phyloP scores from a whole-genome alignment of 139 green algal genomes.

The Gonium pectorale region DNA sequence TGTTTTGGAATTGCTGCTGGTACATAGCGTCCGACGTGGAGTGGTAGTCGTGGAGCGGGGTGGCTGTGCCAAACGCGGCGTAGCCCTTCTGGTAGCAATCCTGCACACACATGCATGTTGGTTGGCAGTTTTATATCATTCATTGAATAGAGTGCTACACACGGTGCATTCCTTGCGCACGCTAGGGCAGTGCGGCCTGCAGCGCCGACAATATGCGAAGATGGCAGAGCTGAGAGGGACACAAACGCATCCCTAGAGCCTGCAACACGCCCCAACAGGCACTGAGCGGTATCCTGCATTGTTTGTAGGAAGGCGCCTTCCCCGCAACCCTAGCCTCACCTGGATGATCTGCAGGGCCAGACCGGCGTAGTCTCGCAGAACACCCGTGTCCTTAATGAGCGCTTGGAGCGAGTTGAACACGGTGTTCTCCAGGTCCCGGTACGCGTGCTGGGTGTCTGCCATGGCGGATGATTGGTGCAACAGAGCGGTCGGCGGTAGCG shows the following conservation, averaged over 20 bases:
- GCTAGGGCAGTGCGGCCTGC: not conserved
- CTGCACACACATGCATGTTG: not conserved
- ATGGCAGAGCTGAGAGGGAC: not conserved
- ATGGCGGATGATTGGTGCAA: not conserved
- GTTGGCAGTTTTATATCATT: not conserved
- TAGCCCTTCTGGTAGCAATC: slow-evolving; percentile 31
- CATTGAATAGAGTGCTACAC: no score
- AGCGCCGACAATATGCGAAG: not conserved
- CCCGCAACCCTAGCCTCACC: slow-evolving; percentile 24
- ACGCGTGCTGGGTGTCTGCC: slow-evolving; percentile 58
- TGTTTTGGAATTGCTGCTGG: slow-evolving; percentile 9
- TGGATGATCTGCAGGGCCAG: slow-evolving; percentile 70
- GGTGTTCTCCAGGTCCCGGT: slow-evolving; percentile 83
- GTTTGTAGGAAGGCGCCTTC: not conserved
- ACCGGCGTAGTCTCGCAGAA: slow-evolving; percentile 86
- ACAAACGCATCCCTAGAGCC: not conserved
- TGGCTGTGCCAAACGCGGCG: slow-evolving; percentile 26
- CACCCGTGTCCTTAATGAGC: slow-evolving; percentile 86
- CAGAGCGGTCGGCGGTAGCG: not conserved
- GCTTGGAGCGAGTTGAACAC: slow-evolving; percentile 88
- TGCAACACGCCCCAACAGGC: not conserved
- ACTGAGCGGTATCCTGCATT: not conserved
- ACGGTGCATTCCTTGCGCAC: no score
- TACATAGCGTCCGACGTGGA: slow-evolving; percentile 21
- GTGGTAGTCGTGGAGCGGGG: slow-evolving; percentile 32